Conservation (phyloP, 2,329 filamentous ascomycete genomes). For the Chaetomiaceae sp. region DNA sequence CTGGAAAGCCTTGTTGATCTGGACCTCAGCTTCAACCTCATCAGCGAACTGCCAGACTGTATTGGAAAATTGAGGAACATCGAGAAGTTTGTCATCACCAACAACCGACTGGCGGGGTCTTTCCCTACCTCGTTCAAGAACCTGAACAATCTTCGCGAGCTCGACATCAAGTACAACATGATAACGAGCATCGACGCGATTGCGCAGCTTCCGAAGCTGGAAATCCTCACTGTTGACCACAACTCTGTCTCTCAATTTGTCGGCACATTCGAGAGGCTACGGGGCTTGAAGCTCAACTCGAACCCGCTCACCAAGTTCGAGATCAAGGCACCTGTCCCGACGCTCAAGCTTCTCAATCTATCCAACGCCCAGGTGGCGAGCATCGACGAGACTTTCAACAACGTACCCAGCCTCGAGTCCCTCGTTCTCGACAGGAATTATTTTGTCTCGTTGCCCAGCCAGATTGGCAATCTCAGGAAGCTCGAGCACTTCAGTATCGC, state of each 20-base stretch:
- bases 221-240: constrained; percentile 85
- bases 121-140: constrained; percentile 69
- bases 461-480: constrained; percentile 76
- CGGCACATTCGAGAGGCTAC: constrained; percentile 79
- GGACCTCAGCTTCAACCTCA: constrained; percentile 94
- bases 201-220: constrained; percentile 75
- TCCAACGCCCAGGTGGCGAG: constrained; percentile 88
- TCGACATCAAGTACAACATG: constrained; percentile 90
- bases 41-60: constrained; percentile 67
- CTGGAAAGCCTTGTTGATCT: constrained; percentile 82
- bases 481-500: constrained; percentile 92
- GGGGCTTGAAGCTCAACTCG: constrained; percentile 83
- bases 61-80: constrained; percentile 75
- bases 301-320: constrained; percentile 95
- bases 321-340: constrained; percentile 69
- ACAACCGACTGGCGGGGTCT: constrained; percentile 76
- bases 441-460: constrained; percentile 80
- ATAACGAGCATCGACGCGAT: constrained; percentile 86
- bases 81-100: constrained; percentile 90
- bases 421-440: constrained; percentile 92
- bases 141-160: constrained; percentile 75
- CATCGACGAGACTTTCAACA: constrained; percentile 82
- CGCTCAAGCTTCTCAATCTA: constrained; percentile 79
- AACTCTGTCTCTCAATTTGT: constrained; percentile 88
- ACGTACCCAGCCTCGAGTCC: constrained; percentile 80